Conservation (phyloP, 2,329 filamentous ascomycete genomes). For the Talaromyces sp. region DNA sequence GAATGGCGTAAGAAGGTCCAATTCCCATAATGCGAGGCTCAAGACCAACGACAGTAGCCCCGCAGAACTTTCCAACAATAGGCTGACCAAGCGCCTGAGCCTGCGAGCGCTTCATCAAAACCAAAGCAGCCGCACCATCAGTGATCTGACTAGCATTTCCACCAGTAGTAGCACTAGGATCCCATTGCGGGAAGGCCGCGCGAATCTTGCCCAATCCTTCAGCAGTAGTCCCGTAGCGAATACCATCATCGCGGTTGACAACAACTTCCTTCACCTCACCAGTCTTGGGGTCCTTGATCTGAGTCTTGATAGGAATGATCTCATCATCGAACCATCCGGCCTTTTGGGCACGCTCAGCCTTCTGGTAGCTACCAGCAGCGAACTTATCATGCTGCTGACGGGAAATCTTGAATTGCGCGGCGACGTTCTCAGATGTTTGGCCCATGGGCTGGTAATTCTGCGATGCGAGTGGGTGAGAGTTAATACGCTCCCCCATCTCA, state of each 20-base stretch:
- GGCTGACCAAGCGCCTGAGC: slow-evolving; percentile 81
- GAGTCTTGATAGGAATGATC: slow-evolving; percentile 79
- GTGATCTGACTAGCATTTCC: slow-evolving; percentile 93
- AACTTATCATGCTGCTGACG: slow-evolving; percentile 78
- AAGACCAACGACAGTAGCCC: slow-evolving; percentile 79
- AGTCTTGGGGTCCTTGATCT: slow-evolving; percentile 84
- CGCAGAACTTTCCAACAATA: slow-evolving; percentile 86
- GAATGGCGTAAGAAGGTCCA: slow-evolving; percentile 88
- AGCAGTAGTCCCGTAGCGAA: slow-evolving; percentile 78
- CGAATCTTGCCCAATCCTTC: slow-evolving; percentile 83
- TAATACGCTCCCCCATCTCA: slow-evolving; percentile 81
- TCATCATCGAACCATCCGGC: slow-evolving; percentile 83
- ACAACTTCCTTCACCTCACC: slow-evolving; percentile 77
- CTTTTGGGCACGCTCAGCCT: slow-evolving; percentile 79
- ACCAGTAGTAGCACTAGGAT: slow-evolving; percentile 82
- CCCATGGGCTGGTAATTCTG: slow-evolving; percentile 97
- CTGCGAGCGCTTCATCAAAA: slow-evolving; percentile 87
- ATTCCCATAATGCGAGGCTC: slow-evolving; percentile 90
- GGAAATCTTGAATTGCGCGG: slow-evolving; percentile 71
- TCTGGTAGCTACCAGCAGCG: slow-evolving; percentile 81
- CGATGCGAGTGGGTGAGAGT: slow-evolving; percentile 72
- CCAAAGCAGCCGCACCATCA: slow-evolving; percentile 85
- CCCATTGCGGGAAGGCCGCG: slow-evolving; percentile 75
- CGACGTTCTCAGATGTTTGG: slow-evolving; percentile 88
- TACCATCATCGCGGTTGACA: slow-evolving; percentile 79